Evolutionary conservation across 441 rosid genomes (phyloP).

Genomic region (Populus trichocarpa): DNA sequence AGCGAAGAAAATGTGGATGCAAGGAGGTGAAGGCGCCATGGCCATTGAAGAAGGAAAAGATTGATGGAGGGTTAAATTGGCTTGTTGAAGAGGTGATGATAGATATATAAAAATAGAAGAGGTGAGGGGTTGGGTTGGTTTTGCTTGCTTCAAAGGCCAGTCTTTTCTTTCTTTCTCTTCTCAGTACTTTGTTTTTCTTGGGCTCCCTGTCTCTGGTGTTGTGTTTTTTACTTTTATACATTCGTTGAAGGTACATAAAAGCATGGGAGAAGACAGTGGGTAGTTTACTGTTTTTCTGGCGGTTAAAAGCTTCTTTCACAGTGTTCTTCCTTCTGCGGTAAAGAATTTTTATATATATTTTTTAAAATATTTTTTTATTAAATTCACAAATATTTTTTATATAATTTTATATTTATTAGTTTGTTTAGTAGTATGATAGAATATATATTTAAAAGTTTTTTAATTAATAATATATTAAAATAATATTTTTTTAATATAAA

Average conservation of each 20-base stretch:
- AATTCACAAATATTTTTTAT: too few species aligned
- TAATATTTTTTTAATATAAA: too few species aligned
- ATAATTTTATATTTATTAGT: not conserved
- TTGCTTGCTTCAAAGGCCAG: constrained; percentile 9
- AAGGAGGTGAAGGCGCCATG: not conserved
- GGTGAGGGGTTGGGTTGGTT: not conserved
- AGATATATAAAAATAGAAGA: not conserved
- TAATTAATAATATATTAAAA: too few species aligned
- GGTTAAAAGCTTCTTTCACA: not conserved
- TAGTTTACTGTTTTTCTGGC: not conserved
- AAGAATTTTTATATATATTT: too few species aligned
- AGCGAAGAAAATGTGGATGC: not conserved
- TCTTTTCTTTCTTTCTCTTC: not conserved
- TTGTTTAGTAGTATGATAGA: not conserved
- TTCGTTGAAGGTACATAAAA: not conserved
- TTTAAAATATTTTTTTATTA: too few species aligned
- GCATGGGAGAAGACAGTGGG: not conserved
- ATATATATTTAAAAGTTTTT: too few species aligned
- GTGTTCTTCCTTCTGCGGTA: too few species aligned
- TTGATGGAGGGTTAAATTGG: not conserved
- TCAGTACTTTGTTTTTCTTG: too few species aligned
- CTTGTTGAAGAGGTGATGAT: not conserved
- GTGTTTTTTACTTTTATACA: too few species aligned
- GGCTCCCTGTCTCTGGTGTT: too few species aligned
- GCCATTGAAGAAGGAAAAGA: not conserved